Evolutionary conservation across 2,329 filamentous ascomycete species (phyloP), one percentile per base, ranked within the genome.

Genomic region (Tolypocladium album): DNA sequence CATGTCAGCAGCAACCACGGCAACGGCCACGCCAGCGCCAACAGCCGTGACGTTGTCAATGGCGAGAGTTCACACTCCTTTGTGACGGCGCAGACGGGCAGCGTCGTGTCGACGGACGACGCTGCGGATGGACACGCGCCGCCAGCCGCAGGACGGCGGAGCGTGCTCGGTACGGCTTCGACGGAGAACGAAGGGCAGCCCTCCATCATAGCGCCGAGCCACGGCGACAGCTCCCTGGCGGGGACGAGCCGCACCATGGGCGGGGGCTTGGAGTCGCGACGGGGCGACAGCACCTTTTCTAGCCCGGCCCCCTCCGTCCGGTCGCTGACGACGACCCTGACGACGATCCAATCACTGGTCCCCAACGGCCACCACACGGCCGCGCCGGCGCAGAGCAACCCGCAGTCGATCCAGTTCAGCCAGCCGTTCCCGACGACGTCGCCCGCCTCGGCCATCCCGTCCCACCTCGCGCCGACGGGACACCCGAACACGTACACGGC

Each of bases 271-370:
- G 87, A 89, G 5, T 84, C 82, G 56, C 82, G 86, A 61, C 84
- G 88, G 65, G 90, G 90, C 59, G 84, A 86, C 72, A 88, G 85
- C 76, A 92, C 88, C 43, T 93, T 93, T 71, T 92, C 89, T 22
- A 92, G 89, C 15, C 89, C 90, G 1, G 88, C 89, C 40, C 89
- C 89, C 34, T 93, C 89, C 9, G 85, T 91, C 56, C 87, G 86
- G 62, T 93, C 89, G 2, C 78, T 95, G 59, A 90, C 90, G 1
- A 94, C 90, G 0, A 94, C 90, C 1, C 78, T 95, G 59, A 94
- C 90, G 0, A 95, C 90, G 0, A 92, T 95, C 61, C 90, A 93
- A 68, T 93, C 90, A 1, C 79, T 85, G 63, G 83, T 84, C 4
- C 83, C 85, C 5, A 84, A 83, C 58, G 79, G 76, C 74, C 59